Evolutionary conservation across 2,329 filamentous ascomycete genomes (phyloP), one percentile per base, ranked within the genome.

Genomic region (Cladosporium halotolerans): DNA sequence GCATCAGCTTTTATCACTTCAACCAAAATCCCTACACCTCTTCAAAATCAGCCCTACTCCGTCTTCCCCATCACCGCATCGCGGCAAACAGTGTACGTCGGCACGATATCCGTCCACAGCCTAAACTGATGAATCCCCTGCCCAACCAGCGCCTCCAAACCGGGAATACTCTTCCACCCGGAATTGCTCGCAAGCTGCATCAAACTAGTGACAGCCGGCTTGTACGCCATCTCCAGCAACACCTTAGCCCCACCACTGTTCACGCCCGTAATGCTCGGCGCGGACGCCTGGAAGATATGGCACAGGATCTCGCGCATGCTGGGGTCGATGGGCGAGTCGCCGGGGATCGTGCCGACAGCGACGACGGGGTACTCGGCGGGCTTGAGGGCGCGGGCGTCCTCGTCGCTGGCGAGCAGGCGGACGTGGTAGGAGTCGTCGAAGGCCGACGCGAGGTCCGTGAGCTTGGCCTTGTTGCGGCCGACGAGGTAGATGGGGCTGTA

Each of bases 151-250:
- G 93, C 90, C 70, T 99, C 93, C 38, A 96, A 72, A 0, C 93
- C 93, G 7, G 89, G 85, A 57, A 97, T 85, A 2, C 86, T 89
- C 53, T 74, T 79, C 93, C 93, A 99, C 3, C 85, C 85, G 10
- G 81, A 80, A 60, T 86, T 80, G 62, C 83, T 78, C 2, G 91
- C 92, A 66, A 96, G 74, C 67, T 87, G 80, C 84, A 97, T 96
- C 60, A 96, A 72, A 7, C 85, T 81, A 4, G 93, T 99, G 49
- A 88, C 79, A 0, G 80, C 76, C 16, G 93, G 93, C 71, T 92
- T 95, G 71, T 99, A 99, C 2, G 93, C 92, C 91, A 99, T 96
- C 70, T 99, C 93, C 3, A 97, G 73, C 56, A 97, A 72, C 10
- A 93, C 80, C 9, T 32, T 44, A 1, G 28, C 33, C 23, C 71